Conservation (phyloP, 805 yeast genomes). For the Teunomyces aglyptinius region DNA sequence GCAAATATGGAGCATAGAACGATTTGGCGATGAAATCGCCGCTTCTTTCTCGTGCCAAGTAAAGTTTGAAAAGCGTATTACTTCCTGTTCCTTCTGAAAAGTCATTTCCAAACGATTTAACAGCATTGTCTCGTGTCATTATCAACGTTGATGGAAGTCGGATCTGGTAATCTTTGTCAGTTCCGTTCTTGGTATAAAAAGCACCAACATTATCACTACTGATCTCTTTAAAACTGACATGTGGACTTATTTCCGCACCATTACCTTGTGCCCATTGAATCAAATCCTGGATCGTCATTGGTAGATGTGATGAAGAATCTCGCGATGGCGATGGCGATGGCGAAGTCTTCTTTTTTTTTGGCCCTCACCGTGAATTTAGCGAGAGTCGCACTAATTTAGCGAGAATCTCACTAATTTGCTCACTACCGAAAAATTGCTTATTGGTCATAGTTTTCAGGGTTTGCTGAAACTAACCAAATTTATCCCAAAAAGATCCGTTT, state of each 20-base stretch:
- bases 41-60: slow-evolving; percentile 29
- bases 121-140: slow-evolving; percentile 10
- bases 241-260: slow-evolving; percentile 27
- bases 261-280: slow-evolving; percentile 31
- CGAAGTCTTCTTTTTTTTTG: no score
- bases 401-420: not conserved
- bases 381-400: not conserved
- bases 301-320: not conserved
- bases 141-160: slow-evolving; percentile 8
- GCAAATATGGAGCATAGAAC: slow-evolving; percentile 28
- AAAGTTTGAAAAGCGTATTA: slow-evolving; percentile 36
- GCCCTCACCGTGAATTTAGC: not conserved
- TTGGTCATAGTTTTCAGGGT: not conserved
- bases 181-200: slow-evolving; percentile 5
- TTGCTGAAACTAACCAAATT: not conserved
- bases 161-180: slow-evolving; percentile 7
- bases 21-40: slow-evolving; percentile 13
- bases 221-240: slow-evolving; percentile 22
- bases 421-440: not conserved
- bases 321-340: not conserved
- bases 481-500: no score
- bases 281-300: slow-evolving; percentile 10
- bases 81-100: slow-evolving; percentile 16
- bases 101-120: slow-evolving; percentile 7
- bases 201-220: slow-evolving; percentile 27